A percentile compares a stretch with the other conserved stretches of the same genome.
Conservation (phyloP, 1,284 basidiomycete genomes). For the Cystobasidium sp. region DNA sequence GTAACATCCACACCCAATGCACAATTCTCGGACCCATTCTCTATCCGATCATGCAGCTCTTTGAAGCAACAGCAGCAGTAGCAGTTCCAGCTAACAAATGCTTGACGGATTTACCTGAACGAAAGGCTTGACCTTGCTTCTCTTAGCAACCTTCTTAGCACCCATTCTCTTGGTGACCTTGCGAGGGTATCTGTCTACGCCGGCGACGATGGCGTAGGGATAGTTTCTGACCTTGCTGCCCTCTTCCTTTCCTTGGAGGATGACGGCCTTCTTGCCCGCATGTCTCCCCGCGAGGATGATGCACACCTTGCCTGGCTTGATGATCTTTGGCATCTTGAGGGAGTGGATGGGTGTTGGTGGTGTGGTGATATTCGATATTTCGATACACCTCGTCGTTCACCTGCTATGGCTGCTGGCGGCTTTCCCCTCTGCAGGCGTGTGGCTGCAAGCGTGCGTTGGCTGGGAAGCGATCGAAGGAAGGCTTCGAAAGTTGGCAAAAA, state of each 20-base stretch:
- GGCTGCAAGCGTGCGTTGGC: background rate
- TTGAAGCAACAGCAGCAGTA: conserved; percentile 7
- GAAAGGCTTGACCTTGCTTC: conserved; percentile 97
- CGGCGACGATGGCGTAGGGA: conserved; percentile 94
- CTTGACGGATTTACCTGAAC: conserved; percentile 75
- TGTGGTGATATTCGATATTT: background rate
- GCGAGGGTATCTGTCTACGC: conserved; percentile 91
- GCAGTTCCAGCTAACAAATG: background rate
- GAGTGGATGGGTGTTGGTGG: background rate
- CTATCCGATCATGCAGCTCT: conserved; percentile 8
- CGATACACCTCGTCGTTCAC: background rate
- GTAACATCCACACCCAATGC: background rate
- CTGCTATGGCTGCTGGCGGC: background rate
- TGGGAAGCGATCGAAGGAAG: conserved; percentile 19
- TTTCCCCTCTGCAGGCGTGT: background rate
- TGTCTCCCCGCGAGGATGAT: conserved; percentile 88
- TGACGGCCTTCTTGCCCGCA: conserved; percentile 89
- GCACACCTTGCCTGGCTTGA: conserved; percentile 95
- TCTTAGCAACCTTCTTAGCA: conserved; percentile 83
- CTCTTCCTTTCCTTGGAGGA: conserved; percentile 85
- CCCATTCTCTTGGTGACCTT: conserved; percentile 97
- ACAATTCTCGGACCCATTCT: background rate
- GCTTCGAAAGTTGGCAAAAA: background rate
- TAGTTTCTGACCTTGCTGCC: conserved; percentile 87
- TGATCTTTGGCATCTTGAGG: conserved; percentile 61